Evolutionary conservation across 768 basidiomycete species (phyloP).

Genomic region (Kwoniella botswanensis): DNA sequence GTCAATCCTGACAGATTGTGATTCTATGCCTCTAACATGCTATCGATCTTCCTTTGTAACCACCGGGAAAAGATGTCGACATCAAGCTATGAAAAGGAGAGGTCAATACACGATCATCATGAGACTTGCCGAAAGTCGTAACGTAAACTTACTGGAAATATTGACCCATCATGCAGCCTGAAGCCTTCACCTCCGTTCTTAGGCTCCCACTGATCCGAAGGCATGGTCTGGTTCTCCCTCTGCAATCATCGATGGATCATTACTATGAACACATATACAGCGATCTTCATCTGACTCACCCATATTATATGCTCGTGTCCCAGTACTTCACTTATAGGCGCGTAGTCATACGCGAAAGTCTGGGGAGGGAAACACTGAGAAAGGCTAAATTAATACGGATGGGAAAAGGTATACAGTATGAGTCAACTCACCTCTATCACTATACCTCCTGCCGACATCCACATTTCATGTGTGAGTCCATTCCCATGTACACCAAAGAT

Average conservation of each 20-base stretch:
- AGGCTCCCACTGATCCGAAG: conserved; percentile 8
- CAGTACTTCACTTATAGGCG: conserved; percentile 6
- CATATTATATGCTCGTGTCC: conserved; percentile 17
- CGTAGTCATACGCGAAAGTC: conserved; percentile 10
- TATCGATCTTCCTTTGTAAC: conserved; percentile 3
- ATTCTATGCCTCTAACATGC: no score
- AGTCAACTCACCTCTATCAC: conserved; percentile 9
- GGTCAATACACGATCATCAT: background rate
- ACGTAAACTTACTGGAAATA: conserved; percentile 8
- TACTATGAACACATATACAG: background rate
- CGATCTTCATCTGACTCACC: background rate
- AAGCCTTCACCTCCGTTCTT: conserved; percentile 1
- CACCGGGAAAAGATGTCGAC: background rate
- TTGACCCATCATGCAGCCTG: conserved; percentile 5
- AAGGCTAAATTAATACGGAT: no score
- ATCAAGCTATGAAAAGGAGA: background rate
- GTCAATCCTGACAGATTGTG: no score
- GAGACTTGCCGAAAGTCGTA: background rate
- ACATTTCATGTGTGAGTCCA: conserved; percentile 14
- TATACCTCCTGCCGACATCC: conserved; percentile 10
- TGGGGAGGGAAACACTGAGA: background rate
- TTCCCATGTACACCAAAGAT: conserved; percentile 19
- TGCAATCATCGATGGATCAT: background rate
- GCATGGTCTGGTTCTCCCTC: conserved; percentile 6
- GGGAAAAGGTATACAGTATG: no score